Conservation (phyloP, 768 basidiomycete genomes). For the Leucocoprinus leucothites region DNA sequence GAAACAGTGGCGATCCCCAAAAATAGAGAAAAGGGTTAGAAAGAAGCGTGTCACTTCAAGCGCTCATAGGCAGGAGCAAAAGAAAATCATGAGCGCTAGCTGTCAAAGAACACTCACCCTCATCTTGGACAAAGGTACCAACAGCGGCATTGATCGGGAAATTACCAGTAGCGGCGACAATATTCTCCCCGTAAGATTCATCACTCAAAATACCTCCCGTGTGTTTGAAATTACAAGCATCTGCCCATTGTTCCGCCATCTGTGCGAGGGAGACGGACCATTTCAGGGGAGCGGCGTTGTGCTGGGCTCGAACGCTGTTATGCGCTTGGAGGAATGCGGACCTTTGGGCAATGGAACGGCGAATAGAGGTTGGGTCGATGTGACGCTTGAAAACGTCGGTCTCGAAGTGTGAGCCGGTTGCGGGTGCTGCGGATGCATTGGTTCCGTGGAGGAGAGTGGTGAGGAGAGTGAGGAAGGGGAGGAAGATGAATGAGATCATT, state of each 20-base stretch:
- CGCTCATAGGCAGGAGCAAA: not conserved
- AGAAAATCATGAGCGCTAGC: not conserved
- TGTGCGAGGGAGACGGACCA: constrained; percentile 49
- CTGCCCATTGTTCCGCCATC: constrained; percentile 49
- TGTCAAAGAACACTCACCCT: constrained; percentile 32
- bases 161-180: constrained; percentile 49
- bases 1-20: not conserved
- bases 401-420: constrained; percentile 12
- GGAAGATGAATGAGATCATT: constrained; percentile 1
- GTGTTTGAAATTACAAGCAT: constrained; percentile 44
- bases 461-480: not conserved
- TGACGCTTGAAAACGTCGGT: no score
- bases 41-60: no score
- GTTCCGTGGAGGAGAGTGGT: constrained; percentile 2
- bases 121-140: constrained; percentile 44
- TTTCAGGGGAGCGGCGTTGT: constrained; percentile 38
- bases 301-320: constrained; percentile 42
- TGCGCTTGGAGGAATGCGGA: constrained; percentile 40
- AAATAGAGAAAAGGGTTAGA: not conserved
- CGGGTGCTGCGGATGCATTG: not conserved
- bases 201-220: constrained; percentile 41
- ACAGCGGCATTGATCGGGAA: constrained; percentile 43
- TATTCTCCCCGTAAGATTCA: constrained; percentile 50
- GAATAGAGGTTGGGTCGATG: constrained; percentile 18
- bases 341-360: constrained; percentile 23